Percentiles rank a stretch among this genome's conserved stretches.
phyloP scores from a whole-genome alignment of 2,329 filamentous ascomycete genomes.

The Colletotrichum limetticola region DNA sequence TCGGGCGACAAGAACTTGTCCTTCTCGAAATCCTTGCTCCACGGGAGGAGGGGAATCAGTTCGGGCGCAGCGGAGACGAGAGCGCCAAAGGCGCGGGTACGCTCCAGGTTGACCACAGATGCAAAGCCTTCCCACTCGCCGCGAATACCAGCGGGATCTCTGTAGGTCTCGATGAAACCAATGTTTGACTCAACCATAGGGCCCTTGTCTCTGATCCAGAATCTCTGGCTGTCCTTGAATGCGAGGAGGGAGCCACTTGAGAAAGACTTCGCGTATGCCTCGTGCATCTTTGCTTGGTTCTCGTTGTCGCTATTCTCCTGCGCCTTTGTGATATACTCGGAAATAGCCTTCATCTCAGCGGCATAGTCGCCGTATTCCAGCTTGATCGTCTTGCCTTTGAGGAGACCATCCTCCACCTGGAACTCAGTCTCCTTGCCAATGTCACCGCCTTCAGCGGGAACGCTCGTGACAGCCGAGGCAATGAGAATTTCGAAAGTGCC shows the following conservation, averaged over 20 bases:
- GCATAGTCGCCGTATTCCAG: slow-evolving; percentile 81
- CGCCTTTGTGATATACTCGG: slow-evolving; percentile 74
- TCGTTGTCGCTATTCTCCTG: slow-evolving; percentile 78
- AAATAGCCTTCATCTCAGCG: slow-evolving; percentile 76
- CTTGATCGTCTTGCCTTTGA: slow-evolving; percentile 75
- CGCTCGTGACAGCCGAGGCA: slow-evolving; percentile 71
- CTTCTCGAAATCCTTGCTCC: slow-evolving; percentile 91
- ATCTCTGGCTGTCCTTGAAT: slow-evolving; percentile 83
- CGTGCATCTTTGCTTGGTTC: slow-evolving; percentile 78
- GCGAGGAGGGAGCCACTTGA: slow-evolving; percentile 77
- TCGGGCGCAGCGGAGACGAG: slow-evolving; percentile 83
- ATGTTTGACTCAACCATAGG: slow-evolving; percentile 79
- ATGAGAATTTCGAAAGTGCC: slow-evolving; percentile 79
- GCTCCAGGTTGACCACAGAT: slow-evolving; percentile 87
- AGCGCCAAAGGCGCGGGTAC: slow-evolving; percentile 87
- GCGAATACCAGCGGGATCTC: slow-evolving; percentile 82
- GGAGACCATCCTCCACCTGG: slow-evolving; percentile 65
- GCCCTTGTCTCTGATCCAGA: slow-evolving; percentile 86
- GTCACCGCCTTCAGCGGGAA: slow-evolving; percentile 74
- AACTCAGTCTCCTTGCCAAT: slow-evolving; percentile 74
- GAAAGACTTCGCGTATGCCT: slow-evolving; percentile 81
- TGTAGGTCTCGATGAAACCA: slow-evolving; percentile 87
- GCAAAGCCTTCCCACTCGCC: slow-evolving; percentile 90
- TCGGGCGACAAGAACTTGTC: slow-evolving; percentile 95
- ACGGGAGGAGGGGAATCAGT: slow-evolving; percentile 91